Conservation (phyloP, 352 stramenopile genomes). For the Peronospora belbahrii region DNA sequence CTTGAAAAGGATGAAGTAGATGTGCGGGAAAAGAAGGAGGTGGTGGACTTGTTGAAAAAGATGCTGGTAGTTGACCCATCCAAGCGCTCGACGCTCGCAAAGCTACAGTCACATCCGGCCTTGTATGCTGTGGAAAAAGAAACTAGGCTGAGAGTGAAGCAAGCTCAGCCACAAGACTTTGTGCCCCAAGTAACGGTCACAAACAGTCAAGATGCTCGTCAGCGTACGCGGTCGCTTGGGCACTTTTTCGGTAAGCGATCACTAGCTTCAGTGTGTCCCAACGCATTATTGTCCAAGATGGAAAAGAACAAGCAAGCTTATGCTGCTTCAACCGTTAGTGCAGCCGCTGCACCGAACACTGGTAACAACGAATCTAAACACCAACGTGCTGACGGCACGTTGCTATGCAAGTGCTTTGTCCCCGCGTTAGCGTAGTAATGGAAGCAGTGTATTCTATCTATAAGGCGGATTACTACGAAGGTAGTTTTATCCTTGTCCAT, state of each 20-base stretch:
- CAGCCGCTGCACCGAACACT: conserved; percentile 5
- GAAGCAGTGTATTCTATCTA: conserved; percentile 19
- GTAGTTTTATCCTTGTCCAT: neutral
- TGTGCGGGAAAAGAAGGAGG: conserved; percentile 22
- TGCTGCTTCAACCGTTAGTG: conserved; percentile 12
- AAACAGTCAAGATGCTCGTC: conserved; percentile 10
- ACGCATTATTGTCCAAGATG: conserved; percentile 5
- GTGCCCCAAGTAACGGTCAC: neutral
- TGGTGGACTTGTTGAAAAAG: conserved; percentile 47
- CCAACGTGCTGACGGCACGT: conserved; percentile 7
- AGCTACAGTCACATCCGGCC: conserved; percentile 37
- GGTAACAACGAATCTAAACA: conserved; percentile 13
- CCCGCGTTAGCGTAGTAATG: conserved; percentile 13
- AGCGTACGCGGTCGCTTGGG: conserved; percentile 16
- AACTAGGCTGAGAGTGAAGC: neutral
- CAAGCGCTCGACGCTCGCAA: conserved; percentile 31
- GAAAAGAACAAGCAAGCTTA: conserved; percentile 23
- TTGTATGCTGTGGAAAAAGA: conserved; percentile 13
- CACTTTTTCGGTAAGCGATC: conserved; percentile 22
- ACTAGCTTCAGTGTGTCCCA: conserved; percentile 19
- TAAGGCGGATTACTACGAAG: conserved; percentile 9
- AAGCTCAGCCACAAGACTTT: conserved; percentile 2
- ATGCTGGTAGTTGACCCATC: conserved; percentile 46
- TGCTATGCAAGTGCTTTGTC: conserved; percentile 26
- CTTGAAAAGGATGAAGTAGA: conserved; percentile 62